Base-by-base conservation (phyloP, 495 filamentous ascomycete species). In the Staphylotrichum tortipilum region DNA sequence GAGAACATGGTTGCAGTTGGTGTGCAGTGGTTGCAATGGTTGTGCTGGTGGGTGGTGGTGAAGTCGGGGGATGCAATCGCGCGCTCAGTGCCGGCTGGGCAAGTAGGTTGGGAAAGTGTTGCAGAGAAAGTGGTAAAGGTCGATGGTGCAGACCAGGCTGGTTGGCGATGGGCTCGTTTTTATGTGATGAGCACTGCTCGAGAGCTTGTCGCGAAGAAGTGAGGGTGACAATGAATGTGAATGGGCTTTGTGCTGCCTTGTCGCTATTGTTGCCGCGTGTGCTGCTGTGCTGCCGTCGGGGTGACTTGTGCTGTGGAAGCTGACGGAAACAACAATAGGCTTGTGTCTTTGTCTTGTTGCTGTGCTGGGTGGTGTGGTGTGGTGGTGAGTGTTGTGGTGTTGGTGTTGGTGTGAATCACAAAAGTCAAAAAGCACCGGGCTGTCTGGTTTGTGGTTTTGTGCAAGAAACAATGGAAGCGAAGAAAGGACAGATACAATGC, bases 1-100 rank as follows among this genome's bases (percentile, higher is more conserved):
- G 63, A 62, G 49, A 64, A 60, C 68, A 68, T 73, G 10, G 60
- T 72, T 7, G n/a, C 11, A 1, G 15, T 37, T 38, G 41, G 7
- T n/a, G n/a, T n/a, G n/a, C n/a, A n/a, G 22, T 4, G 17, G 12
- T 34, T 24, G n/a, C n/a, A n/a, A n/a, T n/a, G n/a, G n/a, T n/a
- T n/a, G n/a, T n/a, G n/a, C n/a, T n/a, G n/a, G n/a, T n/a, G n/a
- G n/a, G 46, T 31, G 21, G 22, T 47, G 28, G 11, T 30, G 3
- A n/a, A 29, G 43, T 55, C 7, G 29, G n/a, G n/a, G n/a, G n/a
- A n/a, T 26, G 48, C 31, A 39, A 47, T 51, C 44, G 49, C 44
- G 48, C 31, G 24, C 36, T 55, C 47, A 29, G 38, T 44, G 50
- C 55, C 50, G 51, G 55, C 40, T 58, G 17, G 47, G 46, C 50